A percentile compares a stretch with the other conserved stretches of the same genome.
phyloP scores from a whole-genome alignment of 495 filamentous ascomycete species.

The Elasticomyces elasticus region DNA sequence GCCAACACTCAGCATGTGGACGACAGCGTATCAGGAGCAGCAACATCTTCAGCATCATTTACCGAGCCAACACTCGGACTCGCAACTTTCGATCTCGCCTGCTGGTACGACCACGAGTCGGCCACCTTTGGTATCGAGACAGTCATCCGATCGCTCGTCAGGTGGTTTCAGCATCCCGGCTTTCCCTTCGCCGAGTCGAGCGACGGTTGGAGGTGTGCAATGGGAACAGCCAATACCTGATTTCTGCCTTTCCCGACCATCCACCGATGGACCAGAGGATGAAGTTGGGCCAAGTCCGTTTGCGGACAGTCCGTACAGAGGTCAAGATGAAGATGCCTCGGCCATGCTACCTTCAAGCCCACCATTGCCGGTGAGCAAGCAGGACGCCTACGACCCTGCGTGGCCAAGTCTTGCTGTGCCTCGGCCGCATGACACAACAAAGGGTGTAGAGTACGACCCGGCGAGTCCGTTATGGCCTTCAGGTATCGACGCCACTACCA shows the following conservation, averaged over 20 bases:
- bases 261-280: conserved; percentile 8
- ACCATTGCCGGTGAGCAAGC: conserved; percentile 6
- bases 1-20: conserved; percentile 25
- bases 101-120: background rate
- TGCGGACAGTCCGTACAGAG: background rate
- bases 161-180: conserved; percentile 21
- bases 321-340: background rate
- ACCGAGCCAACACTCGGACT: conserved; percentile 4
- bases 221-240: conserved; percentile 16
- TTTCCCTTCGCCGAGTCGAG: conserved; percentile 26
- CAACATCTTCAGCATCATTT: conserved; percentile 3
- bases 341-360: conserved; percentile 3
- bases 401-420: conserved; percentile 4
- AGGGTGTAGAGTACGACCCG: conserved; percentile 13
- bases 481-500: background rate
- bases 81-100: conserved; percentile 5
- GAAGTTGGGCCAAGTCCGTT: background rate
- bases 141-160: conserved; percentile 10
- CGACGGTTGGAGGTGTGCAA: conserved; percentile 9
- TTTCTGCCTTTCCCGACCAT: conserved; percentile 24
- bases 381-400: conserved; percentile 16
- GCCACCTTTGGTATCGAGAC: conserved; percentile 1
- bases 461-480: conserved; percentile 11
- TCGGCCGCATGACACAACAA: background rate
- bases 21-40: conserved; percentile 13